phyloP scores from a whole-genome alignment of 768 basidiomycete genomes.

The Termitomyces sp. region DNA sequence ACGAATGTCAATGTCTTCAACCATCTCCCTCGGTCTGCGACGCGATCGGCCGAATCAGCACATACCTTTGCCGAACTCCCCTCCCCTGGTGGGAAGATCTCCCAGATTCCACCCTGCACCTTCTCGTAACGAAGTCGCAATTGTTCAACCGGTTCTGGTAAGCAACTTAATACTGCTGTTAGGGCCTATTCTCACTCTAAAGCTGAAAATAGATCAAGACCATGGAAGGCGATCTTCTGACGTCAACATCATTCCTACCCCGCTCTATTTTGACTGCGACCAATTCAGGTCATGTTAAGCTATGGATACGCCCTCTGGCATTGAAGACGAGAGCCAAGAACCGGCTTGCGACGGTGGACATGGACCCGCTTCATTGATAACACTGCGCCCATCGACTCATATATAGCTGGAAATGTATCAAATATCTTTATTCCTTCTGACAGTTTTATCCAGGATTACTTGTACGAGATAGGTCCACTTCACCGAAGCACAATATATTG shows the following conservation, averaged over 20 bases:
- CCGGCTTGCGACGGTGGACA: constrained; percentile 4
- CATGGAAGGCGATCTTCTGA: constrained; percentile 74
- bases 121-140: constrained; percentile 83
- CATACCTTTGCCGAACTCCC: constrained; percentile 36
- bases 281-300: constrained; percentile 69
- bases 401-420: neutral
- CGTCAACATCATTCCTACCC: constrained; percentile 68
- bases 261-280: constrained; percentile 75
- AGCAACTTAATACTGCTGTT: constrained; percentile 18
- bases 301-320: constrained; percentile 79
- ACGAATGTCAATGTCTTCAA: constrained; percentile 74
- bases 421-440: constrained; percentile 3
- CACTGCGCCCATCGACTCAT: neutral
- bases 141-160: constrained; percentile 87
- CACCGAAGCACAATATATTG: no score
- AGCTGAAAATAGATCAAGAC: constrained; percentile 56
- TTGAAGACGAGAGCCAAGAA: constrained; percentile 27
- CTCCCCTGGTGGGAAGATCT: constrained; percentile 32
- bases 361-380: constrained; percentile 10
- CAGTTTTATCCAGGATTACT: neutral
- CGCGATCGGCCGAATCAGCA: constrained; percentile 57
- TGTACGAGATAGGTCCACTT: neutral
- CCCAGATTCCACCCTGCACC: constrained; percentile 82
- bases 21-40: constrained; percentile 64
- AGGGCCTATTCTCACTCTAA: neutral